Evolutionary conservation across 192 early-diverging fungal species (phyloP).

Genomic region (Phlyctochytrium planicorne): DNA sequence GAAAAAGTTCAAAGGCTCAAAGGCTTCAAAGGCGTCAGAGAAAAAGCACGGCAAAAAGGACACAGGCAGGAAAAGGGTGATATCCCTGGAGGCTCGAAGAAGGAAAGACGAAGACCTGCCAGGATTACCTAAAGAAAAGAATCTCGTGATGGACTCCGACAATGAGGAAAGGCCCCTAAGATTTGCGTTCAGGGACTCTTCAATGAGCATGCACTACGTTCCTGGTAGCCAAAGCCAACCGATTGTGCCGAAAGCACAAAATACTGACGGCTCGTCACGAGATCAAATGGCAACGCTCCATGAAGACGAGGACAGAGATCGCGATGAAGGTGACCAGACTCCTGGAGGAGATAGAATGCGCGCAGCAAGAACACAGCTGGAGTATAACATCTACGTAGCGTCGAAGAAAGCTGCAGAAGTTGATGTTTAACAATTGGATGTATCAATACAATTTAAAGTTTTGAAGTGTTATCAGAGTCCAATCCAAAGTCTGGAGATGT

Average conservation of each 20-base stretch:
- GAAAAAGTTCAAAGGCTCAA: too few relatives aligned
- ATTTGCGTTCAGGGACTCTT: not conserved
- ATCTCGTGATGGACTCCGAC: not conserved
- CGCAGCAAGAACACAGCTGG: slow-evolving; percentile 20
- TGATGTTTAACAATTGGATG: too few relatives aligned
- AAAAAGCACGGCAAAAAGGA: too few relatives aligned
- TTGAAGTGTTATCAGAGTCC: too few relatives aligned
- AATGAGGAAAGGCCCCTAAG: not conserved
- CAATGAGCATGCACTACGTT: not conserved
- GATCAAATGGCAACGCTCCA: not conserved
- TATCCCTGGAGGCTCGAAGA: too few relatives aligned
- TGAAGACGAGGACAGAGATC: not conserved
- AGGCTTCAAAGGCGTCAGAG: too few relatives aligned
- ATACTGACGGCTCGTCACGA: not conserved
- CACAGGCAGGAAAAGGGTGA: too few relatives aligned
- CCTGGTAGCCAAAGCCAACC: not conserved
- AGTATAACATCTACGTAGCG: slow-evolving; percentile 27
- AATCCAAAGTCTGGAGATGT: not conserved
- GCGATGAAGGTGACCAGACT: not conserved
- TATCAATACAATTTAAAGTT: too few relatives aligned
- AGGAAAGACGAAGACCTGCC: too few relatives aligned
- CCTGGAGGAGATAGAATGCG: slow-evolving; percentile 9
- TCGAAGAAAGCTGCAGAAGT: not conserved
- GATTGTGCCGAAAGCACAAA: not conserved
- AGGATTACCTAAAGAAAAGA: too few relatives aligned